Evolutionary conservation across 768 basidiomycete species (phyloP).

Genomic region (Termitomyces bulborhizus): DNA sequence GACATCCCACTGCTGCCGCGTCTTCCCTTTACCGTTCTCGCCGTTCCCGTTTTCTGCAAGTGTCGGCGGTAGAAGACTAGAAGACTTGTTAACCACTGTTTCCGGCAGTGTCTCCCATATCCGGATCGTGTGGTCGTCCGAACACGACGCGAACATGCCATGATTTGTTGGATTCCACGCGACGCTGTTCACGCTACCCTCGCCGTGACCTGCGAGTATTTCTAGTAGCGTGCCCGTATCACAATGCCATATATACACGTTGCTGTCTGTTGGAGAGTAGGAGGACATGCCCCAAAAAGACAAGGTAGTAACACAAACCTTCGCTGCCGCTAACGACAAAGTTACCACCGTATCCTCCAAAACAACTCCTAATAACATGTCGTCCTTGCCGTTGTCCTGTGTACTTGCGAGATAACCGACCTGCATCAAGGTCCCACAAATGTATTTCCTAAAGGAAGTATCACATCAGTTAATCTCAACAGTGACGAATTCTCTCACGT

Average conservation of each 20-base stretch:
- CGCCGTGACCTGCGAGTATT: constrained; percentile 80
- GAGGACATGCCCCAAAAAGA: background rate
- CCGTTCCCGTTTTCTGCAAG: constrained; percentile 44
- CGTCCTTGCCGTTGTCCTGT: constrained; percentile 79
- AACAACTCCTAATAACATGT: constrained; percentile 89
- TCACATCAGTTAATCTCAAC: constrained; percentile 8
- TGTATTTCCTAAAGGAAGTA: constrained; percentile 70
- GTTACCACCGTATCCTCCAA: constrained; percentile 84
- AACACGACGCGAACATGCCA: constrained; percentile 94
- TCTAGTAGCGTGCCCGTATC: constrained; percentile 82
- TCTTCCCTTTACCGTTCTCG: constrained; percentile 66
- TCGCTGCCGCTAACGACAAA: constrained; percentile 94
- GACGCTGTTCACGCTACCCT: constrained; percentile 89
- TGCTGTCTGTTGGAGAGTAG: constrained; percentile 57
- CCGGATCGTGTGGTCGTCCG: constrained; percentile 86
- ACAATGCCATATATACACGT: constrained; percentile 94
- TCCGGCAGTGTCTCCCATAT: constrained; percentile 70
- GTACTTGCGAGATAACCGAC: constrained; percentile 71
- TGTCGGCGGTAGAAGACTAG: constrained; percentile 13
- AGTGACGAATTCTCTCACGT: constrained; percentile 45
- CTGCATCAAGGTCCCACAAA: constrained; percentile 73
- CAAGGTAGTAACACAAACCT: constrained; percentile 45
- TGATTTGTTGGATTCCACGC: constrained; percentile 91
- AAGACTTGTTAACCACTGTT: constrained; percentile 15
- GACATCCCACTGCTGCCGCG: constrained; percentile 39